These are phyloP conservation scores for Paraphoma sp. DNA, from an alignment of 2,329 filamentous ascomycete genomes.

Conservation along the genomic window DNA sequence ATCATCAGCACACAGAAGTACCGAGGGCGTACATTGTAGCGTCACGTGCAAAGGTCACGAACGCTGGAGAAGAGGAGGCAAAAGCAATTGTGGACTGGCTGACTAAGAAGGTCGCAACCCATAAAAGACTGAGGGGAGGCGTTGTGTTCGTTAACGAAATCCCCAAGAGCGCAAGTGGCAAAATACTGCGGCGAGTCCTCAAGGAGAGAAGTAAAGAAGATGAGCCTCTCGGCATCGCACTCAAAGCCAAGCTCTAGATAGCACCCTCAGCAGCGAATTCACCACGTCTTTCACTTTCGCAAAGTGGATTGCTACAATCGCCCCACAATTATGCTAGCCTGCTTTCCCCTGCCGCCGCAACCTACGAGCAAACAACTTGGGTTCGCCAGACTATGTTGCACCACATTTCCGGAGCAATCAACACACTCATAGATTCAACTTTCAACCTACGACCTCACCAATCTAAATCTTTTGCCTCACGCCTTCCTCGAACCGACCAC, in stretches of 20 bases:
- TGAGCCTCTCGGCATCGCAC: constrained; percentile 17
- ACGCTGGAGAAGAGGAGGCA: constrained; percentile 21
- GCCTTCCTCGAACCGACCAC: too few relatives aligned
- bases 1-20: constrained; percentile 34
- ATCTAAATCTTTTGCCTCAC: not conserved
- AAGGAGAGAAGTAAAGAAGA: constrained; percentile 28
- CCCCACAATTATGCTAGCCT: not conserved
- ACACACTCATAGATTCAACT: too few relatives aligned
- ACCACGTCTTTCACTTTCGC: too few relatives aligned
- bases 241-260: constrained; percentile 20
- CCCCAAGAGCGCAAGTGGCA: constrained; percentile 56
- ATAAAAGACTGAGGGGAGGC: constrained; percentile 37
- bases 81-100: constrained; percentile 25
- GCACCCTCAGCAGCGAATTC: too few relatives aligned
- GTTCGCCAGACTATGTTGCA: too few relatives aligned
- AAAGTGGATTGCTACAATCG: not conserved
- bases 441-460: not conserved
- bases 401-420: too few relatives aligned
- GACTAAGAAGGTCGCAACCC: constrained; percentile 31
- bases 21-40: constrained; percentile 37
- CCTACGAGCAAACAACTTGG: too few relatives aligned
- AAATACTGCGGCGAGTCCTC: constrained; percentile 50
- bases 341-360: too few relatives aligned
- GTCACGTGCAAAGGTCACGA: constrained; percentile 6
- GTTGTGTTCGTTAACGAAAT: constrained; percentile 55